Evolutionary conservation across 208 protist species (phyloP).

Genomic region (Angomonas ambiguus): DNA sequence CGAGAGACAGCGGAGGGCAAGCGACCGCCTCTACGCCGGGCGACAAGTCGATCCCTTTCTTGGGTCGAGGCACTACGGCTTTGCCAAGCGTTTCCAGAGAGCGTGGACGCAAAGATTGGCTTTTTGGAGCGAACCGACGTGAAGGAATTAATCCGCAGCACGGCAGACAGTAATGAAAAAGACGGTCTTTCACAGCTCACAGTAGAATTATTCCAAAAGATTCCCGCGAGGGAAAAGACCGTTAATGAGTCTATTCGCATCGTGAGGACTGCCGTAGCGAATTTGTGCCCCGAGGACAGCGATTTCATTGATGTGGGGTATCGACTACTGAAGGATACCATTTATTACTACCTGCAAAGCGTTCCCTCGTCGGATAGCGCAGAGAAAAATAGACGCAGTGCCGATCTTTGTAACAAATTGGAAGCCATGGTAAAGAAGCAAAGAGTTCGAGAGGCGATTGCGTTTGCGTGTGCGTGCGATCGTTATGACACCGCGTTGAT

Average conservation of each 20-base stretch:
- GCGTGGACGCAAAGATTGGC: neutral
- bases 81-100: neutral
- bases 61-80: conserved; percentile 27
- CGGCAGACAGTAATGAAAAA: neutral
- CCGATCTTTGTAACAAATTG: conserved; percentile 20
- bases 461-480: conserved; percentile 21
- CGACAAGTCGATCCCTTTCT: conserved; percentile 22
- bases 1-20: neutral
- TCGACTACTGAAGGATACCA: neutral
- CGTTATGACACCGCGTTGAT: conserved; percentile 30
- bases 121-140: neutral
- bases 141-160: neutral
- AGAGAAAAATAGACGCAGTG: neutral
- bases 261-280: neutral
- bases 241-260: neutral
- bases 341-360: neutral
- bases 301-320: neutral
- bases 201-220: neutral
- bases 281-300: neutral
- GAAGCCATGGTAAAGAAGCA: neutral
- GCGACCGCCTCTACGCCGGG: conserved; percentile 9
- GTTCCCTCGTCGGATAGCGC: neutral
- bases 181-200: neutral
- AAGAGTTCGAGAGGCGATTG: conserved; percentile 22
- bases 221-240: neutral